Evolutionary conservation across 1,284 basidiomycete genomes (phyloP).

Genomic region (Trichosporon faecale): DNA sequence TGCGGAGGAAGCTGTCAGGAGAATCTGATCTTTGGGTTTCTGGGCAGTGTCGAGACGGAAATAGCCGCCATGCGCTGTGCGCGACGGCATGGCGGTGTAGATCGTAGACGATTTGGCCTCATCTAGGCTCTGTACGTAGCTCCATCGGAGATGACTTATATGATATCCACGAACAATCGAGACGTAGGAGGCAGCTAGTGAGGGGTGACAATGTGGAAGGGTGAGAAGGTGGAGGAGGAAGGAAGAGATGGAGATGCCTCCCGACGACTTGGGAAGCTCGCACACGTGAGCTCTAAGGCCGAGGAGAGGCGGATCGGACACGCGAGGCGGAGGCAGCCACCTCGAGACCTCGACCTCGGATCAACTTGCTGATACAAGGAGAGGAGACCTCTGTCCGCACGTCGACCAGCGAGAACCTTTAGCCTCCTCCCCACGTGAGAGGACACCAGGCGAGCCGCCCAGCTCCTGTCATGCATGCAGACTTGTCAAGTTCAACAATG

Average conservation of each 20-base stretch:
- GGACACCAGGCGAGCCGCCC: neutral
- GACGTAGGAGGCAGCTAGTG: neutral
- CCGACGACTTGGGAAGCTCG: too few relatives aligned
- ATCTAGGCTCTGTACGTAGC: slow-evolving; percentile 5
- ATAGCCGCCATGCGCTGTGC: neutral
- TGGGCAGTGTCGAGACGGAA: slow-evolving; percentile 4
- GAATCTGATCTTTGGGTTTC: slow-evolving; percentile 6
- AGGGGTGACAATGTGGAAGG: too few relatives aligned
- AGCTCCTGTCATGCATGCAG: neutral
- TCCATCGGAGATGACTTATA: slow-evolving; percentile 9
- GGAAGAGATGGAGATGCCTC: neutral
- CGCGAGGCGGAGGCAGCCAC: neutral
- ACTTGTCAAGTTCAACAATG: neutral
- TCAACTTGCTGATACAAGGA: too few relatives aligned
- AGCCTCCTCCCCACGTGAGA: neutral
- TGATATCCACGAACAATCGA: slow-evolving; percentile 2
- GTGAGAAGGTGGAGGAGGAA: neutral
- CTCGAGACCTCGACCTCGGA: neutral
- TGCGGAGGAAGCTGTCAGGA: neutral
- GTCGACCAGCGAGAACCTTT: too few relatives aligned
- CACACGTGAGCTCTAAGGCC: neutral
- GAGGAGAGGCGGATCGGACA: too few relatives aligned
- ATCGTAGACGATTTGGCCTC: slow-evolving; percentile 11
- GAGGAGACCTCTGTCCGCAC: too few relatives aligned
- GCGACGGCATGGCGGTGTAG: slow-evolving; percentile 1